These are phyloP conservation scores for Puccinia coronata DNA, from an alignment of 1,284 basidiomycete species.

Conservation along the genomic window DNA sequence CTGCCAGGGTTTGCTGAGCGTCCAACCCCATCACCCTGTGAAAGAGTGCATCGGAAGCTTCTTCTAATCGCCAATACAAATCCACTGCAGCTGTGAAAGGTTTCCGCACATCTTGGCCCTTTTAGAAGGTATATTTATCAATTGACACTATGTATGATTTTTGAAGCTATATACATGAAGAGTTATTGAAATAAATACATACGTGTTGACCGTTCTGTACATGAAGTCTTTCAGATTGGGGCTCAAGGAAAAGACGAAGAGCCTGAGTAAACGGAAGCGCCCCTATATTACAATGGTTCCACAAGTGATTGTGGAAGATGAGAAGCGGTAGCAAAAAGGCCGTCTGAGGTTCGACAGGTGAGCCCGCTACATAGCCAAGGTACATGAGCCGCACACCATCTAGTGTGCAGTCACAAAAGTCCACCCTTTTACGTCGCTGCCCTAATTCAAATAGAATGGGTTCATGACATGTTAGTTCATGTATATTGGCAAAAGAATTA, in stretches of 20 bases:
- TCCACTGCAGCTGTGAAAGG: not conserved
- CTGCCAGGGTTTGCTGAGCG: not conserved
- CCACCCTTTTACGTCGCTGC: not conserved
- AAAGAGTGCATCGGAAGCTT: not conserved
- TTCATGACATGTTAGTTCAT: too few relatives aligned
- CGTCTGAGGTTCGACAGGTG: not conserved
- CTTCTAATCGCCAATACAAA: not conserved
- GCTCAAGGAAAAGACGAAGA: not conserved
- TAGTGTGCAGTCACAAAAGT: not conserved
- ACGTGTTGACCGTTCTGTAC: not conserved
- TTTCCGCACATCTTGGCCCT: not conserved
- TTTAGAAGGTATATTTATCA: too few relatives aligned
- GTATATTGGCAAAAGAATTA: too few relatives aligned
- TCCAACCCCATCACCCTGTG: not conserved
- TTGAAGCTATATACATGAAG: not conserved
- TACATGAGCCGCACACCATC: not conserved
- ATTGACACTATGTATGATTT: not conserved
- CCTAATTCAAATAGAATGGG: not conserved
- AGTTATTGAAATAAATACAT: too few relatives aligned
- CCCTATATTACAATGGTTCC: slow-evolving; percentile 16
- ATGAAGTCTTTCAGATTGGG: not conserved
- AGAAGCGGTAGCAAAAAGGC: not conserved
- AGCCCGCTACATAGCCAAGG: not conserved
- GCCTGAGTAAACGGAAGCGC: not conserved
- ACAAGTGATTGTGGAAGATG: slow-evolving; percentile 2